Evolutionary conservation across 345 rosid genomes (phyloP).

Genomic region (Eucalyptus grandis): DNA sequence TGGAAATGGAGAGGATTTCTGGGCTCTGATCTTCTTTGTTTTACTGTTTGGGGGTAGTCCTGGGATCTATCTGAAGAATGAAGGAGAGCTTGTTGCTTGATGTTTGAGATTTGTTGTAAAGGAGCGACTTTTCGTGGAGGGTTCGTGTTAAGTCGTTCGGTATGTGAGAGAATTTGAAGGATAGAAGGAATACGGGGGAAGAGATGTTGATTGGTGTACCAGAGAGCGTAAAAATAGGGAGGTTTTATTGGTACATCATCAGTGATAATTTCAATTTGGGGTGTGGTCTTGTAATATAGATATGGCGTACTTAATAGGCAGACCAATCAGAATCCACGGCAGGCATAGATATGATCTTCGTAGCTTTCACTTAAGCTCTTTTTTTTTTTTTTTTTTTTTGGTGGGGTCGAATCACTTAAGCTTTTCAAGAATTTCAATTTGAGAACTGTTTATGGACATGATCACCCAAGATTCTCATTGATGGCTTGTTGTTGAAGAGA

Average conservation of each 20-base stretch:
- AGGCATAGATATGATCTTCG: background rate
- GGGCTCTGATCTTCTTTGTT: background rate
- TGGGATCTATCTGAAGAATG: background rate
- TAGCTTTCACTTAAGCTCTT: background rate
- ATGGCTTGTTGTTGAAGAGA: background rate
- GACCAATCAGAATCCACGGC: background rate
- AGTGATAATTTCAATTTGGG: background rate
- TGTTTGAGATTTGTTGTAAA: background rate
- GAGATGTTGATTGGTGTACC: background rate
- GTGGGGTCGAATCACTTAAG: background rate
- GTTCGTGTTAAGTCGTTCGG: background rate
- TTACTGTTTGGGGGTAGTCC: background rate
- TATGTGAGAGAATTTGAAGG: background rate
- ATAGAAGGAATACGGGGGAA: background rate
- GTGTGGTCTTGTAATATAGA: background rate
- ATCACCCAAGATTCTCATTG: background rate
- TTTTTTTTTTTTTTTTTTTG: too few species aligned
- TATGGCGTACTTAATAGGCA: background rate
- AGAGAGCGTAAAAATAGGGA: background rate
- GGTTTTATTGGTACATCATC: background rate
- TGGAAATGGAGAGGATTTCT: background rate
- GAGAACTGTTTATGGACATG: background rate
- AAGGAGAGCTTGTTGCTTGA: background rate
- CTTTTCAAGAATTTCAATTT: background rate
- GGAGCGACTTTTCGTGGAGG: background rate